phyloP scores from a whole-genome alignment of 2,329 filamentous ascomycete species.

The Neonectria hederae region DNA sequence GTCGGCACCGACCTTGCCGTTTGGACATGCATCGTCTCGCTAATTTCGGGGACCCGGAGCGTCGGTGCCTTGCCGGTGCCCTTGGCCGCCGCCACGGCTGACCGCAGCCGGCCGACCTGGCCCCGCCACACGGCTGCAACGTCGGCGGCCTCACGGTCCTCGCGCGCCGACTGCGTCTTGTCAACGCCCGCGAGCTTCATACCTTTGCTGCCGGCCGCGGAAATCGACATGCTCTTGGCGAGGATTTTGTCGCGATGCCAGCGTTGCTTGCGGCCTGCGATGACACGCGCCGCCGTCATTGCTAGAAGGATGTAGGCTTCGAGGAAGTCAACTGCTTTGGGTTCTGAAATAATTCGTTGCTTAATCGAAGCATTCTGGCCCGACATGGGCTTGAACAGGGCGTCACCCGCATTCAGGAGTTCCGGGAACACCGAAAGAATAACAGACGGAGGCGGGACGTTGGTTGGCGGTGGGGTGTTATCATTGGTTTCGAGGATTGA shows the following conservation, averaged over 20 bases:
- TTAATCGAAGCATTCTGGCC: constrained; percentile 66
- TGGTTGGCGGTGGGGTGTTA: constrained; percentile 74
- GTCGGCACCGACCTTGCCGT: constrained; percentile 78
- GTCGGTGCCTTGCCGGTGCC: constrained; percentile 59
- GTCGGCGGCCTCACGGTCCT: constrained; percentile 86
- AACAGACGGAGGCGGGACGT: constrained; percentile 88
- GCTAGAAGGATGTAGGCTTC: constrained; percentile 70
- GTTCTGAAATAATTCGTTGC: constrained; percentile 70
- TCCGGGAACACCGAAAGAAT: constrained; percentile 80
- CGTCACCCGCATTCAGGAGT: constrained; percentile 72
- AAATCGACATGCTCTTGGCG: constrained; percentile 89
- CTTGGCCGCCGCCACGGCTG: constrained; percentile 74
- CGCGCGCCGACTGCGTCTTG: constrained; percentile 81
- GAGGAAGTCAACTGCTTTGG: constrained; percentile 70
- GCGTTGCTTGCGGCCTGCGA: constrained; percentile 84
- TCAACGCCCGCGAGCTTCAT: constrained; percentile 94
- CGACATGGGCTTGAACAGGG: constrained; percentile 72
- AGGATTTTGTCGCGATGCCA: constrained; percentile 92
- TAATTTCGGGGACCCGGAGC: constrained; percentile 75
- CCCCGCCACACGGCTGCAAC: constrained; percentile 79
- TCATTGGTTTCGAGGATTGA: constrained; percentile 15
- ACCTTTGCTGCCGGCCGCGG: constrained; percentile 76
- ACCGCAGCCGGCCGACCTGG: constrained; percentile 78
- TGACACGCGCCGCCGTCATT: constrained; percentile 78
- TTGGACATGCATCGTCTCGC: constrained; percentile 73